Base-by-base conservation (phyloP, 2,329 filamentous ascomycete genomes). In the Xylariaceae sp. region DNA sequence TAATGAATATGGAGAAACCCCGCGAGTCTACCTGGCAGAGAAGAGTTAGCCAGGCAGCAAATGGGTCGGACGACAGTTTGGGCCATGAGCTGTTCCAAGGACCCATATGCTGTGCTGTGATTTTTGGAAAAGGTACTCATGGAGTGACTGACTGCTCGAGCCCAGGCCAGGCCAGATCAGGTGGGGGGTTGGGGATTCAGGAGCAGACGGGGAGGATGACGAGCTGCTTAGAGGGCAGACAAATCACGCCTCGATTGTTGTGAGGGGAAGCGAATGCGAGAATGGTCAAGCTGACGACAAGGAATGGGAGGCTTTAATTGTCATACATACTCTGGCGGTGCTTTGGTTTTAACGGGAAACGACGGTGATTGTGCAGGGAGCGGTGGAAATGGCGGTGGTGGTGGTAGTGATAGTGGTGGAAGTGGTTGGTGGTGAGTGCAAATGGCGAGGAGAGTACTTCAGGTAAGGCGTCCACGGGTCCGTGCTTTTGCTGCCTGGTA, bases 31-130 rank as follows among this genome's bases (percentile, higher is more conserved):
- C 53, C 50, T 53, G 37, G 15, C 5, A 37, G 51, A 34, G 34
- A 54, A 56, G 7, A 1, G 56, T 63, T 51, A 63, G 58, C 48
- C 35, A 10, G 37, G 34, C 44, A 34, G 39, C 18, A 50, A 6
- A 42, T 35, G 11, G 37, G 13, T 11, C 45, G 6, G 11, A 17
- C 45, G 15, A 47, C 13, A 34, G 18, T 10, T 42, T 6, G 3
- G 23, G 49, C 10, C 45, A 18, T 53, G 44, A 17, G 44, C 39
- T 37, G 9, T 7, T 42, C 9, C 11, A 8, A 10, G 11, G 37
- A 42, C 2, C 37, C 13, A 42, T 42, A 8, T 42, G 9, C 7
- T 42, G 37, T 10, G 9, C 37, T 42, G 37, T 30, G 23, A 30
- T 6, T 30, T 30, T 5, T 30, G 37, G 37, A 8, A 13, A 42